Percentiles rank a stretch among this genome's conserved stretches.
Evolutionary conservation across 2,329 filamentous ascomycete species (phyloP).

Genomic region (Talaromyces sp.): DNA sequence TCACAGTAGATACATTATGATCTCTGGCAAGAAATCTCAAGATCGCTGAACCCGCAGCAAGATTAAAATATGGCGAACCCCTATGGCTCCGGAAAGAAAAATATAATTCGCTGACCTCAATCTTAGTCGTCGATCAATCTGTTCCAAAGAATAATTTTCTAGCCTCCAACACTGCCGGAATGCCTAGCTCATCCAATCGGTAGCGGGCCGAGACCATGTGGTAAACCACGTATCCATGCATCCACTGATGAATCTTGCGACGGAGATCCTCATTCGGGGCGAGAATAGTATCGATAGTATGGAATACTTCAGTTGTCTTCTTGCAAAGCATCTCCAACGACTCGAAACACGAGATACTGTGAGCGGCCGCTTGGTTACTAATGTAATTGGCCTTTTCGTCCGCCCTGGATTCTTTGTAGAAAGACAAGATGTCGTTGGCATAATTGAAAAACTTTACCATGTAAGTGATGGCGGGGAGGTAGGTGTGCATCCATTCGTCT

Average conservation of each 20-base stretch:
- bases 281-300: slow-evolving; percentile 2
- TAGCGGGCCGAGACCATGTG: slow-evolving; percentile 10
- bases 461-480: slow-evolving; percentile 8
- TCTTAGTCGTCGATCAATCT: not conserved
- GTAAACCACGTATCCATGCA: slow-evolving; percentile 6
- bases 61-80: no score
- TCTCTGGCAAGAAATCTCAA: no score
- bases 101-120: not conserved
- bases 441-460: slow-evolving; percentile 11
- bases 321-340: not conserved
- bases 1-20: no score
- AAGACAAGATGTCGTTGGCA: slow-evolving; percentile 13
- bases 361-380: not conserved
- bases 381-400: slow-evolving; percentile 9
- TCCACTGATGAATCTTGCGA: not conserved
- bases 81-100: no score
- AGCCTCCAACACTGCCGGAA: not conserved
- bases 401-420: slow-evolving; percentile 12
- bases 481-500: not conserved
- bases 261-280: not conserved
- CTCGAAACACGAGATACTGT: not conserved
- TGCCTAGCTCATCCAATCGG: slow-evolving; percentile 7
- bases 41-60: no score
- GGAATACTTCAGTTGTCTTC: not conserved
- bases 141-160: not conserved